Conservation (phyloP, 2,329 filamentous ascomycete genomes). For the Emergomyces orientalis region DNA sequence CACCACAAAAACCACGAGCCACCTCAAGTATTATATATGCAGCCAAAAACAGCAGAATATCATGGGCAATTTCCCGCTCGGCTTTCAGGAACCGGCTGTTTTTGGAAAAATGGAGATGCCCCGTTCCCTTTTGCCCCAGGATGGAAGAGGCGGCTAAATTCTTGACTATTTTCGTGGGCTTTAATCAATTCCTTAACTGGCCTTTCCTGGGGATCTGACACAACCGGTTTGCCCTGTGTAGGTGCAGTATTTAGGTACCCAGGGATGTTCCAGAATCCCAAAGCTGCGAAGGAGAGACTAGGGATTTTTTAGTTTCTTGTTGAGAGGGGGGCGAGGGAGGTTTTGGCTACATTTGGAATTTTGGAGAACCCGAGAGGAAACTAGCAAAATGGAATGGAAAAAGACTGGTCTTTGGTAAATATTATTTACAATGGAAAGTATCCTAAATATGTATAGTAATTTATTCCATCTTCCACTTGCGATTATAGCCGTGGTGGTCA, state of each 20-base stretch:
- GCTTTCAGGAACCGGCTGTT: too few species aligned
- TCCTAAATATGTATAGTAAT: neutral
- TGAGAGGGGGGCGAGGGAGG: neutral
- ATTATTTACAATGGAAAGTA: neutral
- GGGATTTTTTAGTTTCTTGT: neutral
- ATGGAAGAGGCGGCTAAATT: neutral
- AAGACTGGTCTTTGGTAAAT: neutral
- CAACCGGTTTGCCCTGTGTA: too few species aligned
- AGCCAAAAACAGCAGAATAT: too few species aligned
- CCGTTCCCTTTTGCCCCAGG: neutral
- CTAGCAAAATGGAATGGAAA: neutral
- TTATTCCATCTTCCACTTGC: neutral
- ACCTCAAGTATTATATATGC: too few species aligned
- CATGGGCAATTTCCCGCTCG: too few species aligned
- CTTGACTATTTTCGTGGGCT: neutral
- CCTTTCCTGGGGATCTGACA: neutral
- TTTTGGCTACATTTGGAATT: neutral
- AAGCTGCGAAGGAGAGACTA: too few species aligned
- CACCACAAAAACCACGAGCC: neutral
- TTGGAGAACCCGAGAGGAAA: neutral
- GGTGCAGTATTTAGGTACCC: neutral
- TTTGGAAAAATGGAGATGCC: neutral
- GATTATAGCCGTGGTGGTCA: neutral
- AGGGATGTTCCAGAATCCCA: constrained; percentile 1
- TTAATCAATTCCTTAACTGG: neutral